Percentiles rank a stretch among this genome's conserved stretches.
These are phyloP conservation scores for Candida nonsorbophila DNA, from an alignment of 805 yeast species.

Conservation along the genomic window DNA sequence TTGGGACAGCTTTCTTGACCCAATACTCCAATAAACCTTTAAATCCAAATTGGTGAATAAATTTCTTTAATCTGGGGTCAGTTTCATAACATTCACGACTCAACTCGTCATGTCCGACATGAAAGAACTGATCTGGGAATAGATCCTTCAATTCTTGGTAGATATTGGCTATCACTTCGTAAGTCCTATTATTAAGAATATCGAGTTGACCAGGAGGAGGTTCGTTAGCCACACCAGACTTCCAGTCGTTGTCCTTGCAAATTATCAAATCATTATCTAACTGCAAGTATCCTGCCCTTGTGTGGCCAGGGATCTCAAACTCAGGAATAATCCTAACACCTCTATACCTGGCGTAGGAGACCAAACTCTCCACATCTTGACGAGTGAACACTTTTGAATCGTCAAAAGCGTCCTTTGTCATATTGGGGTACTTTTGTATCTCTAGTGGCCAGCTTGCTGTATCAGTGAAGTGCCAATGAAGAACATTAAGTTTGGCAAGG, in stretches of 20 bases:
- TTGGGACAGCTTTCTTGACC: slow-evolving; percentile 29
- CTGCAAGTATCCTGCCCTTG: slow-evolving; percentile 33
- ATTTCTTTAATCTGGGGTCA: neutral
- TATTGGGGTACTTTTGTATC: slow-evolving; percentile 25
- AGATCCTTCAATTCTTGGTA: slow-evolving; percentile 25
- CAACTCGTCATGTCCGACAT: slow-evolving; percentile 39
- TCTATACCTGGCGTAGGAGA: slow-evolving; percentile 24
- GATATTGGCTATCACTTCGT: slow-evolving; percentile 25
- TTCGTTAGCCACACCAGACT: slow-evolving; percentile 26
- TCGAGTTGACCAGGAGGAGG: slow-evolving; percentile 41
- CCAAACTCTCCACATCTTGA: slow-evolving; percentile 19
- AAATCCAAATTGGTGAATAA: slow-evolving; percentile 6
- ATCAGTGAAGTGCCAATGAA: slow-evolving; percentile 39
- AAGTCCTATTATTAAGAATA: slow-evolving; percentile 23
- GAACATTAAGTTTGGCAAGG: slow-evolving; percentile 29
- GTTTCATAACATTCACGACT: slow-evolving; percentile 22
- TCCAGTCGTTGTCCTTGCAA: slow-evolving; percentile 23
- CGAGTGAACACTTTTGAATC: slow-evolving; percentile 20
- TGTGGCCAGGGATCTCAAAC: slow-evolving; percentile 38
- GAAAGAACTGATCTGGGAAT: slow-evolving; percentile 33
- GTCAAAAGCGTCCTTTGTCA: slow-evolving; percentile 35
- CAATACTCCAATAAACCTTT: slow-evolving; percentile 27
- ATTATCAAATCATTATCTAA: slow-evolving; percentile 19
- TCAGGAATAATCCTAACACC: slow-evolving; percentile 41
- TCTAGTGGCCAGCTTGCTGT: slow-evolving; percentile 38